Evolutionary conservation across 345 rosid genomes (phyloP).

Genomic region (Aquilaria malaccensis): DNA sequence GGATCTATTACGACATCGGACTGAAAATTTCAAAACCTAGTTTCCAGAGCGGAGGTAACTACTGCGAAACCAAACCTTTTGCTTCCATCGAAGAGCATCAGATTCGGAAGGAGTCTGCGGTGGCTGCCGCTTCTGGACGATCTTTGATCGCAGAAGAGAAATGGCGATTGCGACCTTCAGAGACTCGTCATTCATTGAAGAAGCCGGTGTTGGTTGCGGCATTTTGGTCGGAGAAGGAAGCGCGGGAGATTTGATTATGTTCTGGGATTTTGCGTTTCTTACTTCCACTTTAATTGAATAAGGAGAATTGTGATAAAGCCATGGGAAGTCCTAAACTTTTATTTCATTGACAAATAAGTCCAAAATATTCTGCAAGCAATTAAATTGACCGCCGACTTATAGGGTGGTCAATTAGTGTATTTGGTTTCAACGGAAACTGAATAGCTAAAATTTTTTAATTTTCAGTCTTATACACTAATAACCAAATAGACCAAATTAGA

Average conservation of each 20-base stretch:
- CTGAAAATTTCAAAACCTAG: too few relatives aligned
- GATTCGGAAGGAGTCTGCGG: slow-evolving; percentile 27
- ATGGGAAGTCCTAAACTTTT: too few relatives aligned
- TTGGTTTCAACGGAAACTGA: too few relatives aligned
- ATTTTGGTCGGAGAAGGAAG: slow-evolving; percentile 7
- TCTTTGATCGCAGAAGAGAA: slow-evolving; percentile 74
- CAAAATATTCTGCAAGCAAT: too few relatives aligned
- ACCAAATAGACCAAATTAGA: too few relatives aligned
- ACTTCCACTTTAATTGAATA: neutral
- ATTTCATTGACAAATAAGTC: too few relatives aligned
- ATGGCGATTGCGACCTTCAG: slow-evolving; percentile 65
- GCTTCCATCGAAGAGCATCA: slow-evolving; percentile 77
- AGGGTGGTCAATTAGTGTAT: too few relatives aligned
- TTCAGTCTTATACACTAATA: too few relatives aligned
- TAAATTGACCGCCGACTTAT: too few relatives aligned
- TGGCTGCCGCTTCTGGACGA: slow-evolving; percentile 30
- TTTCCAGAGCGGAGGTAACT: too few relatives aligned
- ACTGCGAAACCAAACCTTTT: slow-evolving; percentile 42
- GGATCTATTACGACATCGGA: neutral
- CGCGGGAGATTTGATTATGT: slow-evolving; percentile 15
- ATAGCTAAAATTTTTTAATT: too few relatives aligned
- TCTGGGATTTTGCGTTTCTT: neutral
- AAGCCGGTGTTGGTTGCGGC: slow-evolving; percentile 15
- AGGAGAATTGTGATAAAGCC: too few relatives aligned
- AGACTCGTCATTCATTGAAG: slow-evolving; percentile 31